These are phyloP conservation scores for Lentinus polychrous DNA, from an alignment of 1,284 basidiomycete genomes.

Conservation along the genomic window DNA sequence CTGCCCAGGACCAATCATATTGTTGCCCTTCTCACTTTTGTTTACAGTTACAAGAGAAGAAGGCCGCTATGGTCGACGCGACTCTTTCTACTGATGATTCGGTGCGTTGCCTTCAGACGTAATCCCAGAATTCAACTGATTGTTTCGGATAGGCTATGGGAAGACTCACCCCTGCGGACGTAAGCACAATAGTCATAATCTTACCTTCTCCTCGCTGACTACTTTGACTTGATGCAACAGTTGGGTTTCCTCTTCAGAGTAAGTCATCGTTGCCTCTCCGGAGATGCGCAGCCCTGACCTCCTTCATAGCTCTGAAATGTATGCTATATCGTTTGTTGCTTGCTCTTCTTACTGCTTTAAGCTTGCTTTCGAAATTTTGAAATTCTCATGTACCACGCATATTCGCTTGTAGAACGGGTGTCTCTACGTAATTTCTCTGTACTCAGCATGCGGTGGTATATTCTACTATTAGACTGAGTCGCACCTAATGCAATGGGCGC, in stretches of 20 bases:
- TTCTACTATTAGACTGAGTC: no score
- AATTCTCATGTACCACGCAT: no score
- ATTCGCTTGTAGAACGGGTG: no score
- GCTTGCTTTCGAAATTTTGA: no score
- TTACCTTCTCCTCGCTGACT: background rate
- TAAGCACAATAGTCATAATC: constrained; percentile 36
- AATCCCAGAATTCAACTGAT: constrained; percentile 9
- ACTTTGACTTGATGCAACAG: constrained; percentile 28
- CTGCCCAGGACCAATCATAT: background rate
- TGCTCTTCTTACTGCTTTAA: no score
- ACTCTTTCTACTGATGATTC: constrained; percentile 74
- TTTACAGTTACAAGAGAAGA: constrained; percentile 87
- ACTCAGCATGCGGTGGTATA: no score
- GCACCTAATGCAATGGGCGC: no score
- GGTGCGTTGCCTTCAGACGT: constrained; percentile 29
- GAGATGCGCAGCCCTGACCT: no score
- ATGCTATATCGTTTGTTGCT: no score
- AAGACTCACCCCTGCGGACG: constrained; percentile 82
- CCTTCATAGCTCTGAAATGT: no score
- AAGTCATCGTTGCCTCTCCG: constrained; percentile 13
- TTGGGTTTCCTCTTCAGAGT: constrained; percentile 75
- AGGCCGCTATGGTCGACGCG: constrained; percentile 79
- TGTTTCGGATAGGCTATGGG: constrained; percentile 66
- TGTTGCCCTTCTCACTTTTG: constrained; percentile 11
- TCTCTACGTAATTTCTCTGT: no score